Percentiles rank a stretch among this genome's conserved stretches.
Conservation (phyloP, 192 early-diverging fungal species). For the Coemansia brasiliensis region DNA sequence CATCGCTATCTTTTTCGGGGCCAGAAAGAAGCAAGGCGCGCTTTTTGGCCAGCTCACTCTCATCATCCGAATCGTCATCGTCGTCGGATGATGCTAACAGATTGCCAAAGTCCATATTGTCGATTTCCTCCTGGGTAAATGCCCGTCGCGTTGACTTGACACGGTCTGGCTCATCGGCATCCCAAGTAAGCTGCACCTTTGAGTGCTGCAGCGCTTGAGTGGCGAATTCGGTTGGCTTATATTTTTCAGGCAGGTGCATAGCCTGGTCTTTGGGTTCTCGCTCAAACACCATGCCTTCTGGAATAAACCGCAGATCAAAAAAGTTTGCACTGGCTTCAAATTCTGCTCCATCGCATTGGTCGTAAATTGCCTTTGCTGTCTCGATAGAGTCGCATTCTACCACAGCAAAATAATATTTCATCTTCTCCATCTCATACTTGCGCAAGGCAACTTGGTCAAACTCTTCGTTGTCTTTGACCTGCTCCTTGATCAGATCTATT, state of each 20-base stretch:
- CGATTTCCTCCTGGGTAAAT: slow-evolving; percentile 85
- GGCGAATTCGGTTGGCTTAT: slow-evolving; percentile 68
- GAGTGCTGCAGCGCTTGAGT: slow-evolving; percentile 88
- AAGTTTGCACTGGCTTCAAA: slow-evolving; percentile 89
- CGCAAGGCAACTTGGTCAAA: slow-evolving; percentile 83
- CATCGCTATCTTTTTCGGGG: slow-evolving; percentile 33
- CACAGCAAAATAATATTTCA: slow-evolving; percentile 93
- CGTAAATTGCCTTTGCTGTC: slow-evolving; percentile 79
- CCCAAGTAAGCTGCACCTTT: slow-evolving; percentile 94
- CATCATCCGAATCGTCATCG: slow-evolving; percentile 56
- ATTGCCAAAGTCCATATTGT: slow-evolving; percentile 88
- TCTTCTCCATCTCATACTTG: slow-evolving; percentile 87
- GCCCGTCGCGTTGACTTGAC: slow-evolving; percentile 73
- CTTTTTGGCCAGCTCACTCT: slow-evolving; percentile 41
- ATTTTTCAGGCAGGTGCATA: slow-evolving; percentile 62
- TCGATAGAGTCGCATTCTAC: slow-evolving; percentile 84
- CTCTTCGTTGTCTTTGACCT: slow-evolving; percentile 66
- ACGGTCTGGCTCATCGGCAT: slow-evolving; percentile 87
- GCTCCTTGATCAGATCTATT: slow-evolving; percentile 39
- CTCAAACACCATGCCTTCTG: slow-evolving; percentile 86
- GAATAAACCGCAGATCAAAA: slow-evolving; percentile 92
- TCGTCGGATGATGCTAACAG: slow-evolving; percentile 79
- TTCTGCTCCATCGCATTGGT: slow-evolving; percentile 87
- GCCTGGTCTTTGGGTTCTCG: slow-evolving; percentile 67
- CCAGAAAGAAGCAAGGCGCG: slow-evolving; percentile 39